These are phyloP conservation scores for Asterophora lycoperdoides DNA, from an alignment of 768 basidiomycete genomes.

Conservation along the genomic window DNA sequence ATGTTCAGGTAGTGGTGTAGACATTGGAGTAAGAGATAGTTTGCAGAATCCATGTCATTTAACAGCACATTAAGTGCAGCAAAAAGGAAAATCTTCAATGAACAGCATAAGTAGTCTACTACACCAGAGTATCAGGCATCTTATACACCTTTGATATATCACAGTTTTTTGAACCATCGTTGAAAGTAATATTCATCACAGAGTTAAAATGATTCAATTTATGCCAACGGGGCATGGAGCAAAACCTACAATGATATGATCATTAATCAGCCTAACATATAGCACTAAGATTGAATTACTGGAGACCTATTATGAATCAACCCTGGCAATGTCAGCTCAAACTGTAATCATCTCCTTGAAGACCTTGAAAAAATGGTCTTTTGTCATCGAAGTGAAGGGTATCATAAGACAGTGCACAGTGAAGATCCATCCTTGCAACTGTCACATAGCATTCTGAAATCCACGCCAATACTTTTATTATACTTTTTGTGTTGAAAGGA, in stretches of 20 bases:
- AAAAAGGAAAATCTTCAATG: constrained; percentile 6
- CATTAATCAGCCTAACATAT: not conserved
- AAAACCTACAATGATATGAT: not conserved
- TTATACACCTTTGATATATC: constrained; percentile 13
- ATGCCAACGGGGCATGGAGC: constrained; percentile 9
- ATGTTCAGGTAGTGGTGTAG: constrained; percentile 5
- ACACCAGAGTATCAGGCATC: too few relatives aligned
- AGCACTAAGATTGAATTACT: too few relatives aligned
- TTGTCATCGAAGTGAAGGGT: constrained; percentile 31
- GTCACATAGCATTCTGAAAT: too few relatives aligned
- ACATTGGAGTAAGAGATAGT: not conserved
- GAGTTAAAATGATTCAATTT: too few relatives aligned
- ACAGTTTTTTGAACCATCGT: constrained; percentile 5
- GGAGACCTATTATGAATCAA: constrained; percentile 23
- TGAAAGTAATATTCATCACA: too few relatives aligned
- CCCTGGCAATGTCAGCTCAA: constrained; percentile 9
- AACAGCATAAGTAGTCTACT: too few relatives aligned
- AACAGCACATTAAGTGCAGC: not conserved
- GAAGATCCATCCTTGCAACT: constrained; percentile 30
- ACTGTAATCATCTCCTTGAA: constrained; percentile 14
- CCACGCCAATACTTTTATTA: too few relatives aligned
- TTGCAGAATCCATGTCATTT: not conserved
- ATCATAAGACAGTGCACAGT: too few relatives aligned
- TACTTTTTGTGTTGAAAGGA: too few relatives aligned
- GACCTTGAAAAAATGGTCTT: constrained; percentile 34